Percentiles rank a stretch among this genome's conserved stretches.
Evolutionary conservation across 179 eudicot genomes (phyloP).

Genomic region (Camellia oleifera): DNA sequence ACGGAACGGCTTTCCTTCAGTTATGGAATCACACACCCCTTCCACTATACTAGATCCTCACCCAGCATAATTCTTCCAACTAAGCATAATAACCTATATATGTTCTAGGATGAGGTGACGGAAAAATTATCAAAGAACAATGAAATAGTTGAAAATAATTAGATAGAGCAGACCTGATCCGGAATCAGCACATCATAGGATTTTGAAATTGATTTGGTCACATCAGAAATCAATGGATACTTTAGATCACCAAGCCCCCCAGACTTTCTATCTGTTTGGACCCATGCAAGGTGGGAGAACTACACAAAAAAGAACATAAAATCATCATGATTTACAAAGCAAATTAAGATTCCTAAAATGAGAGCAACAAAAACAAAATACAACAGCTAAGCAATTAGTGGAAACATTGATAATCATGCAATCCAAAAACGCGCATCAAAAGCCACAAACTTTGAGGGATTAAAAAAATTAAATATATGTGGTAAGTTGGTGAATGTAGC

Average conservation of each 20-base stretch:
- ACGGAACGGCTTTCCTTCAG: too few species aligned
- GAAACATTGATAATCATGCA: neutral
- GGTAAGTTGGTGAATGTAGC: neutral
- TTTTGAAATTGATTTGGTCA: slow-evolving; percentile 86
- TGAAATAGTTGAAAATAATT: neutral
- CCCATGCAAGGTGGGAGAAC: slow-evolving; percentile 99
- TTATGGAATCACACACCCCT: too few species aligned
- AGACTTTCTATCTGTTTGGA: slow-evolving; percentile 91
- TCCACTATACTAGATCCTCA: too few species aligned
- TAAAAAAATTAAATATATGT: neutral
- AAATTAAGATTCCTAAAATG: neutral
- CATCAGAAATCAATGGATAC: slow-evolving; percentile 86
- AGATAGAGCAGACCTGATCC: slow-evolving; percentile 57
- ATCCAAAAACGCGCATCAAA: neutral
- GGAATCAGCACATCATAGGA: slow-evolving; percentile 75
- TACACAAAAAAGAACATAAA: slow-evolving; percentile 25
- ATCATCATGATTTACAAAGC: neutral
- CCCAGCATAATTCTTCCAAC: too few species aligned
- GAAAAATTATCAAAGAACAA: neutral
- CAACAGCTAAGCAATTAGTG: neutral
- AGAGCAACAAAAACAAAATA: neutral
- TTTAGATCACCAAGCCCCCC: slow-evolving; percentile 93
- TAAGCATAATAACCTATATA: too few species aligned
- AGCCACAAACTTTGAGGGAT: neutral
- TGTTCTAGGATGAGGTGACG: neutral